Conservation (phyloP, 2,329 filamentous ascomycete genomes). For the Sordariomycetes sp. region DNA sequence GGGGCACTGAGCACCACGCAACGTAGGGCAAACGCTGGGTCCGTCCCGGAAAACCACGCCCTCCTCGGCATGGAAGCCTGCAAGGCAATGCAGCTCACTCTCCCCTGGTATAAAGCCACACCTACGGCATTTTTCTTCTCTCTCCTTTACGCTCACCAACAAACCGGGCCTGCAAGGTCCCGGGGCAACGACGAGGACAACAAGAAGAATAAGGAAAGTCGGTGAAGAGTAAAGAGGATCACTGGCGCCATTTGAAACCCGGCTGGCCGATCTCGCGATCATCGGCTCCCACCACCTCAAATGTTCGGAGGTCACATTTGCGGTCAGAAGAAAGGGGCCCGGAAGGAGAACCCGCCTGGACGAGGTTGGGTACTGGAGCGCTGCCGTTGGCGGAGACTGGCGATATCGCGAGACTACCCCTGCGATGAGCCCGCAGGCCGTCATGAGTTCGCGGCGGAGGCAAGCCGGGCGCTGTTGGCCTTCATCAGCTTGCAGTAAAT, state of each 20-base stretch:
- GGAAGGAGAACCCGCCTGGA: not conserved
- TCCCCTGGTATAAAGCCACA: not conserved
- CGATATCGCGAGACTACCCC: not conserved
- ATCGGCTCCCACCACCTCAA: not conserved
- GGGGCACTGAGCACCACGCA: no score
- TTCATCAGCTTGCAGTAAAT: not conserved
- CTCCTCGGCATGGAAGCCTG: not conserved
- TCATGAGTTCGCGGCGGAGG: not conserved
- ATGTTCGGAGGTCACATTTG: not conserved
- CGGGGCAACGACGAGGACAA: not conserved
- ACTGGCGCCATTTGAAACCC: not conserved
- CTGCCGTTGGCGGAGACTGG: not conserved
- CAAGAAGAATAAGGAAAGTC: not conserved
- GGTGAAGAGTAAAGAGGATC: not conserved
- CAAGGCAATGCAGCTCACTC: not conserved
- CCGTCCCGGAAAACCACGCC: not conserved
- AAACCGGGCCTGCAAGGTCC: not conserved
- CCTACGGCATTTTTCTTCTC: not conserved
- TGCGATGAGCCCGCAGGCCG: not conserved
- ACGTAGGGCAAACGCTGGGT: not conserved
- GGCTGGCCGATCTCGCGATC: not conserved
- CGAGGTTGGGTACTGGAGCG: not conserved
- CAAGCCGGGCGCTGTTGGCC: not conserved
- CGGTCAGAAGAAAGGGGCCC: not conserved
- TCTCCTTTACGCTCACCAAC: no score